Evolutionary conservation across 176 grass and related monocot species (phyloP), one percentile per base, ranked within the genome.

Genomic region (Phyllostachys edulis): DNA sequence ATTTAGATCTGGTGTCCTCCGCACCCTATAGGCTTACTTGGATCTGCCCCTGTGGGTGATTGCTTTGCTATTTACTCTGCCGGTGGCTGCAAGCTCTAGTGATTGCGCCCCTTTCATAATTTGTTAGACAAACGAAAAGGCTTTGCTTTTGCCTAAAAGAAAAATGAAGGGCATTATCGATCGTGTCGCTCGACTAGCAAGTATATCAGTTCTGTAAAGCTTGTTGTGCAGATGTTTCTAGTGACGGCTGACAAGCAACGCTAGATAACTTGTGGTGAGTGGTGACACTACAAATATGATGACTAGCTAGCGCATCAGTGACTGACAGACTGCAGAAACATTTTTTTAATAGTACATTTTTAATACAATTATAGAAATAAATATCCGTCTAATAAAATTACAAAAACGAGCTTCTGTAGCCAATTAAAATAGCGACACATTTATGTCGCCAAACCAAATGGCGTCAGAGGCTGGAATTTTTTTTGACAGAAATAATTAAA

Each of bases 281-380:
- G 76, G 75, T 65, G 60, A 36, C 3, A 36, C 41, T 49, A 65
- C 76, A 34, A 79, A 9, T 73, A 32, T 73, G 46, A 73, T 51
- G 46, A 34, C 71, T 34, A 51, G 71, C 46, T 73, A 51, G 26
- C 3, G 6, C 46, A 52, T 1, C 8, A 12, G 71, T 52, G 26
- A 10, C 71, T 20, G 9, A 50, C 26, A 34, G 27, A 29, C 47
- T 20, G 8, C 0, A 11, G 15, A 73, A 51, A 73, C 29, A 37
- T 34, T 34, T 34, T 34, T 34, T 34, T 2, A 34, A 34, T 34
- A 2, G 2, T 34, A 34, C 2, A 34, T 34, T 34, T 34, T 34
- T 34, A 34, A 34, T 2, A 34, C 1, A 34, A 34, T 34, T 34
- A 34, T 2, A 2, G 1, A 34, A 34, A 34, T 34, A 34, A 34